phyloP scores from a whole-genome alignment of 345 rosid genomes.

The Eutrema heterophyllum region DNA sequence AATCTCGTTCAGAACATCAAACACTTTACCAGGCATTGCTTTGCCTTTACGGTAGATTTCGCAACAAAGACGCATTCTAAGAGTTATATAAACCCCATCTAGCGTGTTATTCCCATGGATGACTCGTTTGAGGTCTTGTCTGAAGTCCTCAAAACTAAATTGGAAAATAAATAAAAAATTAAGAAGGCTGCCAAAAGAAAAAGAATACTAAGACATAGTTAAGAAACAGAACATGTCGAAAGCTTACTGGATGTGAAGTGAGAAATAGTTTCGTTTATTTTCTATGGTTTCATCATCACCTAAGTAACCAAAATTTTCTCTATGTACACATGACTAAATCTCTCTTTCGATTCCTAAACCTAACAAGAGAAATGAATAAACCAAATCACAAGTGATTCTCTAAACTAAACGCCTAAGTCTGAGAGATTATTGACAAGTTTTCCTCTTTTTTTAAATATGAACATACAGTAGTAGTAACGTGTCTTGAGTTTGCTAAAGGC shows the following conservation, averaged over 20 bases:
- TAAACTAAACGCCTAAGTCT: constrained; percentile 10
- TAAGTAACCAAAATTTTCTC: constrained; percentile 18
- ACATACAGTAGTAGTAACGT: background rate
- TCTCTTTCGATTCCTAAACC: constrained; percentile 6
- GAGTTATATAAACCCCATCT: constrained; percentile 96
- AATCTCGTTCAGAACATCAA: constrained; percentile 88
- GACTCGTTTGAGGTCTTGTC: constrained; percentile 78
- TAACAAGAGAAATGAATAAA: constrained; percentile 22
- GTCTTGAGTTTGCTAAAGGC: constrained; percentile 49
- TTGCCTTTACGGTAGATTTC: constrained; percentile 87
- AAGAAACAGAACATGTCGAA: constrained; percentile 3
- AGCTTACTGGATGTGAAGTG: constrained; percentile 80
- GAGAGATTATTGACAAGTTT: constrained; percentile 19
- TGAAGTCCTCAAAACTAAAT: constrained; percentile 74
- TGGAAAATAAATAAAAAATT: constrained; percentile 9
- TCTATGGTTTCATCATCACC: constrained; percentile 13
- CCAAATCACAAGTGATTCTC: constrained; percentile 15
- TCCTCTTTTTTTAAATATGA: background rate
- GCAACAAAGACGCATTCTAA: constrained; percentile 87
- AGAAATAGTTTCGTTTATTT: constrained; percentile 57
- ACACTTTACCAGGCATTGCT: constrained; percentile 89
- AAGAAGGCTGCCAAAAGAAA: constrained; percentile 5
- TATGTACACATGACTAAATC: constrained; percentile 15
- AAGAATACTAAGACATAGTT: background rate
- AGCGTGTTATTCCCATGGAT: constrained; percentile 75